phyloP scores from a whole-genome alignment of 2,329 filamentous ascomycete species.

The Thelonectria blattea region DNA sequence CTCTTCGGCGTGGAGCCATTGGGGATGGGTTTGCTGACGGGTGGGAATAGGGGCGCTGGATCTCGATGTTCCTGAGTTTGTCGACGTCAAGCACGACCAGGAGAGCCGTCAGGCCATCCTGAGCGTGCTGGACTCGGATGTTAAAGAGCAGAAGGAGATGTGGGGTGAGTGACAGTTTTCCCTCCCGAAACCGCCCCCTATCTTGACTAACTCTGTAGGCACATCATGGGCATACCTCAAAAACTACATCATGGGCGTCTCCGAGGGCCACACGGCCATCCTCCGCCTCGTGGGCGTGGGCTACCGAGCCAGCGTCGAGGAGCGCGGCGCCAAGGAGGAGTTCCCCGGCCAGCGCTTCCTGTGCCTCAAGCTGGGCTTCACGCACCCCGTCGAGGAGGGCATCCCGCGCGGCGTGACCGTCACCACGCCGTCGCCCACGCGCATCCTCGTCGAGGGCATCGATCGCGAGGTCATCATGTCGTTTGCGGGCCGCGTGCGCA shows the following conservation, averaged over 20 bases:
- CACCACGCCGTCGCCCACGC: slow-evolving; percentile 86
- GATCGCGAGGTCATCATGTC: slow-evolving; percentile 87
- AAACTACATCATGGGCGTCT: slow-evolving; percentile 91
- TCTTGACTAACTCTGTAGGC: too few relatives aligned
- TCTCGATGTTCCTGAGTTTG: slow-evolving; percentile 79
- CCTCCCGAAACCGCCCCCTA: too few relatives aligned
- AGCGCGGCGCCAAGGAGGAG: slow-evolving; percentile 73
- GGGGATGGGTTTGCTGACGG: slow-evolving; percentile 23
- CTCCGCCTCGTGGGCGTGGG: slow-evolving; percentile 93
- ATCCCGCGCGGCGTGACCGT: slow-evolving; percentile 85
- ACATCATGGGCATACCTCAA: slow-evolving; percentile 89
- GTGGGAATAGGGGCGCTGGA: slow-evolving; percentile 68
- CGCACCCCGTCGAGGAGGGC: slow-evolving; percentile 89
- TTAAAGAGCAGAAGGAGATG: slow-evolving; percentile 86
- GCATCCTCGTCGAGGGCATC: slow-evolving; percentile 86
- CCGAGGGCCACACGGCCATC: slow-evolving; percentile 94
- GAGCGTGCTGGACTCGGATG: slow-evolving; percentile 69
- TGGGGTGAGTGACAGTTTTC: too few relatives aligned
- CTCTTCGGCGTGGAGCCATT: background rate
- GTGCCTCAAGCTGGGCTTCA: slow-evolving; percentile 93
- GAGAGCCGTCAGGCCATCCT: slow-evolving; percentile 69
- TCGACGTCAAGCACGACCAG: slow-evolving; percentile 73
- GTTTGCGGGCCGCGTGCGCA: slow-evolving; percentile 87
- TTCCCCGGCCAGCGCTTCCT: slow-evolving; percentile 89
- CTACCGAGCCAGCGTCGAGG: slow-evolving; percentile 88